A percentile compares a stretch with the other conserved stretches of the same genome.
These are phyloP conservation scores for Colletotrichum melonis DNA, from an alignment of 2,329 filamentous ascomycete species.

Conservation along the genomic window DNA sequence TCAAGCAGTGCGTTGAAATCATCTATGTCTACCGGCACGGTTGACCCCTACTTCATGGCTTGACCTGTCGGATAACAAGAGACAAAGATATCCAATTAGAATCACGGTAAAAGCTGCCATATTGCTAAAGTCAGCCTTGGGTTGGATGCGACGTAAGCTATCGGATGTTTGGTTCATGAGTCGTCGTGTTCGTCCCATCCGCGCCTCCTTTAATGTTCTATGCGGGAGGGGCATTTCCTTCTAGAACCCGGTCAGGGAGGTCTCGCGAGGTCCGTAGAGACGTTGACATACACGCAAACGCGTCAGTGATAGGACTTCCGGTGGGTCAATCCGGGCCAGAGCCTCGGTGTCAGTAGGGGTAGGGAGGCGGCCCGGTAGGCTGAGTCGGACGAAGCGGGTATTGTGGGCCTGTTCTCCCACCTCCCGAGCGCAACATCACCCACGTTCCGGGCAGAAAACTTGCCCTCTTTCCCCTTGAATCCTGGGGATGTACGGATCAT, in stretches of 20 bases:
- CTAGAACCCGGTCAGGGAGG: background rate
- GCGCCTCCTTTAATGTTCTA: background rate
- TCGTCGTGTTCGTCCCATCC: background rate
- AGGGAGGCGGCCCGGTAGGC: background rate
- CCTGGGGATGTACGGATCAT: background rate
- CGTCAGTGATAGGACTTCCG: background rate
- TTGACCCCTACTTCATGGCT: background rate
- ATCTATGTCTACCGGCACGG: background rate
- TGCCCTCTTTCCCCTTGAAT: background rate
- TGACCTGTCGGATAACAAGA: background rate
- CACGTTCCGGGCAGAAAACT: background rate
- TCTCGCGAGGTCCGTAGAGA: background rate
- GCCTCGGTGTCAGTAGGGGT: background rate
- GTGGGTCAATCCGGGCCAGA: background rate
- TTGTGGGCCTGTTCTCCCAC: background rate
- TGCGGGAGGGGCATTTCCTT: background rate
- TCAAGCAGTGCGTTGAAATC: background rate
- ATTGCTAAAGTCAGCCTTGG: background rate
- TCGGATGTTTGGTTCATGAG: background rate
- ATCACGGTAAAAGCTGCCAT: background rate
- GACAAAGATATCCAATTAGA: background rate
- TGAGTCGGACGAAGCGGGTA: background rate
- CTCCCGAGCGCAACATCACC: background rate
- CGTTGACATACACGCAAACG: background rate
- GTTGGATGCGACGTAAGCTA: background rate